Evolutionary conservation across 139 green algal genomes (phyloP), one percentile per base, ranked within the genome.

Genomic region (Deuterostichococcus epilithicus): DNA sequence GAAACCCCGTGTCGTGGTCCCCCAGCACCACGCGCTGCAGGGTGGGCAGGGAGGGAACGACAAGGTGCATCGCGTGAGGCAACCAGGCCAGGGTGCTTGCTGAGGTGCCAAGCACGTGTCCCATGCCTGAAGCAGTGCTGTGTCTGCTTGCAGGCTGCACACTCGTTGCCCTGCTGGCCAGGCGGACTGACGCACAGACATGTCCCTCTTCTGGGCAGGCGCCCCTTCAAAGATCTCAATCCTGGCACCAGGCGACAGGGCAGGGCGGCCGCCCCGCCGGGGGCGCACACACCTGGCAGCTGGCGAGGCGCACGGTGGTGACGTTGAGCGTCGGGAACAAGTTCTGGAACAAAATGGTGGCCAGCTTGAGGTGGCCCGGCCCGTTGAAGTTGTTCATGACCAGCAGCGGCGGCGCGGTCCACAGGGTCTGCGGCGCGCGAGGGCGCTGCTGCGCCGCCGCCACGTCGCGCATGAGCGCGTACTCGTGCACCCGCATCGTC

Each of bases 251-350:
- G 42, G 10, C 42, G 42, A 23, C 42, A 52, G 8, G 8, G 42
- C 8, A 52, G 42, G n/a, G 34, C 3, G 28, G 33, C 5, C 30
- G 67, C 25, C 15, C 10, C 82, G 71, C 70, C 81, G 77, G 6
- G 13, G 20, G 38, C 80, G 68, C 34, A 80, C 69, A 1, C 66
- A 88, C 85, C 86, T 97, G 87, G 84, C 91, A 97, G 8, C 83
- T 68, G 1, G 76, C 71, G 0, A 97, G 85, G 70, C 92, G 90
- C 26, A 86, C 90, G 26, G 77, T 94, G 68, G 86, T 70, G n/a
- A 98, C 95, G 79, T 98, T 95, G 84, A 99, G 95, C 68, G 93
- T 35, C 0, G 96, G 96, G 78, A 99, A 99, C 78, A 98, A 86
- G 80, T 94, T 95, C 85, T 98, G 95, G 44, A 97, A 93, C 58